Evolutionary conservation across 148 eudicot genomes (phyloP).

Genomic region (Pharnaceum exiguum): DNA sequence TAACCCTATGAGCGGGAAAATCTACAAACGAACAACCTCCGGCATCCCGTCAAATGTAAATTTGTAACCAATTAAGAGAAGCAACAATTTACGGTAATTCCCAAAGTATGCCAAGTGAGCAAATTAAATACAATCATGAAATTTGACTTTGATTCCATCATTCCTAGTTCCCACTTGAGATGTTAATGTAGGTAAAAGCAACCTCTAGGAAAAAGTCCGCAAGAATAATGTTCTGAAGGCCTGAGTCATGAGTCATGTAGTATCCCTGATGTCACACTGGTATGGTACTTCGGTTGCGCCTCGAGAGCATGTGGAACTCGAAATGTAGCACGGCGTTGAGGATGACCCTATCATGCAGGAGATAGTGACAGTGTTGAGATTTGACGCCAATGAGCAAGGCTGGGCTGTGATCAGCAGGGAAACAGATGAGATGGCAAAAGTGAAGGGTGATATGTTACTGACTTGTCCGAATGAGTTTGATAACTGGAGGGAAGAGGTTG

Average conservation of each 20-base stretch:
- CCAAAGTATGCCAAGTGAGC: too few relatives aligned
- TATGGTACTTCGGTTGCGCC: conserved; percentile 78
- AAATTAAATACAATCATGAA: too few relatives aligned
- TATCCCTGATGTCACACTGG: conserved; percentile 42
- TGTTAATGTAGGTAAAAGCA: conserved; percentile 75
- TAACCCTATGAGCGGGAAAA: too few relatives aligned
- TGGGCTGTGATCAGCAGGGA: conserved; percentile 73
- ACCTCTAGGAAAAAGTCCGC: conserved; percentile 47
- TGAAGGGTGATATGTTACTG: conserved; percentile 40
- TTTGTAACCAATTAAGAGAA: too few relatives aligned
- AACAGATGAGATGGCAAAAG: conserved; percentile 49
- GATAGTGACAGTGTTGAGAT: conserved; percentile 58
- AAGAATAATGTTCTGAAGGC: conserved; percentile 25
- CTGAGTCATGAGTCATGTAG: conserved; percentile 51
- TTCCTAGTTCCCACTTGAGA: conserved; percentile 47
- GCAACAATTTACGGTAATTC: too few relatives aligned
- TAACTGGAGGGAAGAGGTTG: conserved; percentile 32
- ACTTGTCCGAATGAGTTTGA: conserved; percentile 28
- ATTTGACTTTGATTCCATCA: too few relatives aligned
- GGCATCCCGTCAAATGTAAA: too few relatives aligned
- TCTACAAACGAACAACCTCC: too few relatives aligned
- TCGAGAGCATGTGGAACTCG: conserved; percentile 87
- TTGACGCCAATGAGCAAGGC: conserved; percentile 59
- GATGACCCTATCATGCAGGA: conserved; percentile 61
- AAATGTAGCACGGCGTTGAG: conserved; percentile 51